These are phyloP conservation scores for Rosa persica DNA, from an alignment of 306 rosid species.

Conservation along the genomic window DNA sequence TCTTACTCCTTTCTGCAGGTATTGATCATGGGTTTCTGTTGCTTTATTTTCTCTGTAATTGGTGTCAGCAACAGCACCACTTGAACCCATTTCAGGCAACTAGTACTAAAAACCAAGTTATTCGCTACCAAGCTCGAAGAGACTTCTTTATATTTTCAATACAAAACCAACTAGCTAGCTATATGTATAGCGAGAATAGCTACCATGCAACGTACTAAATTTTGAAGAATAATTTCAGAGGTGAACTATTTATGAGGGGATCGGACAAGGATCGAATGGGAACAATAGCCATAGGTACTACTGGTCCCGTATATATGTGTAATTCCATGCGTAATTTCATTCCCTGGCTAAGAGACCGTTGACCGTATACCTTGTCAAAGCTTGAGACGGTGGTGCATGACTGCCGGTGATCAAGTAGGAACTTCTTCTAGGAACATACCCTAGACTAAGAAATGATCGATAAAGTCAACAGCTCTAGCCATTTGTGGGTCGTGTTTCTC, in stretches of 20 bases:
- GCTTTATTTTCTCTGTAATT: neutral
- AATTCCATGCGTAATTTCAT: neutral
- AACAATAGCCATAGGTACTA: neutral
- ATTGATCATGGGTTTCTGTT: conserved; percentile 8
- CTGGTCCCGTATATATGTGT: neutral
- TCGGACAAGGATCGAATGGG: neutral
- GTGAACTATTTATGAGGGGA: neutral
- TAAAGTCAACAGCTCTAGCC: neutral
- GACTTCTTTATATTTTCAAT: neutral
- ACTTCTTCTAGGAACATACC: neutral
- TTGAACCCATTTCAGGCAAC: conserved; percentile 7
- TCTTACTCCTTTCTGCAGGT: conserved; percentile 31
- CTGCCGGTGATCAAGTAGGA: neutral
- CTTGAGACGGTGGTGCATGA: neutral
- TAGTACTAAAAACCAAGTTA: neutral
- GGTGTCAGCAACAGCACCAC: neutral
- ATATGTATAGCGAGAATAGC: too few relatives aligned
- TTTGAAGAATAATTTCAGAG: neutral
- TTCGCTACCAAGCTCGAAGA: neutral
- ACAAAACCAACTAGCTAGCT: neutral
- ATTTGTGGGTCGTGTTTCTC: neutral
- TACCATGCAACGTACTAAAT: too few relatives aligned
- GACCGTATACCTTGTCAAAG: conserved; percentile 1
- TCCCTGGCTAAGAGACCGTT: neutral
- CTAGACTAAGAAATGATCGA: neutral